Base-by-base conservation (phyloP, 2,329 filamentous ascomycete species). In the Botrytis paeoniae region DNA sequence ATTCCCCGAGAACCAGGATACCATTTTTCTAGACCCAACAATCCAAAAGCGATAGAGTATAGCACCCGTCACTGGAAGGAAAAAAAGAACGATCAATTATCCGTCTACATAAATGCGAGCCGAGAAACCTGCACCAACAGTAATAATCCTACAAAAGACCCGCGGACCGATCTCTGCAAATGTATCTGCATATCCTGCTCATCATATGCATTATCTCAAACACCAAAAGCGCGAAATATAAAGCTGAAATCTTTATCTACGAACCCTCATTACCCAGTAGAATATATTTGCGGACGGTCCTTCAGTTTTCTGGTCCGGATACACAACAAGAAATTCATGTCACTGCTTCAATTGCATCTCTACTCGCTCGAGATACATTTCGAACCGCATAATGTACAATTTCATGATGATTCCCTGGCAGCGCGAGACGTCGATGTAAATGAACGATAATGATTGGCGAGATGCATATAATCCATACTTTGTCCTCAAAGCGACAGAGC, bases 31-130 rank as follows among this genome's bases (percentile, higher is more conserved):
- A 29, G 25, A 3, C 25, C 5, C 12, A 29, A n/a, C 5, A 54
- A 7, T 25, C 12, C 5, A 18, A 7, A 16, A n/a, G 12, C 2
- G 5, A 3, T n/a, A n/a, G 5, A 14, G 1, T 3, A 29, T 8
- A 16, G 1, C 6, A 29, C 14, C 2, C 29, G 4, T 29, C 5
- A 16, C 12, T 25, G 7, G 3, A 3, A 2, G 4, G 8, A 18
- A 29, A 29, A 1, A 3, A 18, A 16, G 14, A 29, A 16, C 12
- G 6, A 54, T 4, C 2, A 8, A 29, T 1, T 0, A 54, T 1
- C 0, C 12, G 3, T 2, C 51, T 4, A 54, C 25, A 29, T 29
- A 16, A 29, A 29, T 5, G 6, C 12, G 12, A 54, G 14, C 25
- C n/a, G 12, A 54, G 12, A 54, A 29, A 29, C 2, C 25, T 29